Evolutionary conservation across 2,329 filamentous ascomycete species (phyloP), one percentile per base, ranked within the genome.

Genomic region (Endocalyx cinctus): DNA sequence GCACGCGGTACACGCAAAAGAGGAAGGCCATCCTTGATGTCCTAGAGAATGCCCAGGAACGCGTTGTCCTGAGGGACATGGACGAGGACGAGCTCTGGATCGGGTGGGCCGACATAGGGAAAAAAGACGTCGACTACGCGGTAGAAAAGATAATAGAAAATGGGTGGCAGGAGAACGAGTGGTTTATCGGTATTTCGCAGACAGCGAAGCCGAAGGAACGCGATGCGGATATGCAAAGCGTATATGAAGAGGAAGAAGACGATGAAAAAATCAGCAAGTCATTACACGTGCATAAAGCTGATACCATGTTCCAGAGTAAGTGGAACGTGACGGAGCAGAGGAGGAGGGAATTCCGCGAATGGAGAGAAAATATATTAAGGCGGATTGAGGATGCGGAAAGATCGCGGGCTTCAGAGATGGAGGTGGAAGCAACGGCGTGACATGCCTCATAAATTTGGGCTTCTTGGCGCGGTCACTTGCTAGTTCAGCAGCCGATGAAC

Each of bases 241-340:
- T 49, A 10, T n/a, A n/a, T n/a, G 59, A 59, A 8, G 56, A 47
- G 7, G 51, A 56, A 3, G 54, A 52, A 17, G 58, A 55, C 3
- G 58, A 62, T 16, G 60, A 56, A n/a, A 59, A 18, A 44, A 41
- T 28, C 36, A 45, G 47, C 8, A 58, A 51, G 40, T 64, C 57
- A 38, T 51, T 62, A 23, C 63, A 69, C 36, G 53, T 69, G 17
- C 60, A 77, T 58, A 57, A 69, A 36, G 63, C 69, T 7, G 75
- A 79, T 42, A 84, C 79, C 3, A 88, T 88, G 84, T 77, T 89
- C 47, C 83, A 88, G 56, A 79, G 82, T 43, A 72, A 74, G 29
- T 80, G 84, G 48, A 82, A 80, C 49, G 57, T 89, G 47, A 81
- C 79, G 42, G 76, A 81, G 30, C 64, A 70, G 40, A 77, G 76